A percentile compares a stretch with the other conserved stretches of the same genome.
phyloP scores from a whole-genome alignment of 1,284 basidiomycete genomes.

The Leccinum fuscescens region DNA sequence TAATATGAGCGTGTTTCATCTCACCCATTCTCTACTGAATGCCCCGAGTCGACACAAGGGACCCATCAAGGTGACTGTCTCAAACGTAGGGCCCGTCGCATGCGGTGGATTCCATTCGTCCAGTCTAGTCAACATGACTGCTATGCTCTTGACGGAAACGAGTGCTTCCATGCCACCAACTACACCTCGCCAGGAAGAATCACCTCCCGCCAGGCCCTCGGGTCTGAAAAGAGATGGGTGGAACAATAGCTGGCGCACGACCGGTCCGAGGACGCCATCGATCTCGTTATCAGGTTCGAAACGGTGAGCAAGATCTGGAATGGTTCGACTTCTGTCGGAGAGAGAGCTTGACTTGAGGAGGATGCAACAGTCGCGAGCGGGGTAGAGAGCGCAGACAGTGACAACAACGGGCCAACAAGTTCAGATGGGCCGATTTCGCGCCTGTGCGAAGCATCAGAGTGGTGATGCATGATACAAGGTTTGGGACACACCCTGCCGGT shows the following conservation, averaged over 20 bases:
- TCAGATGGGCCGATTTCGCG: constrained; percentile 74
- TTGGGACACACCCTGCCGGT: constrained; percentile 59
- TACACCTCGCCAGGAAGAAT: constrained; percentile 83
- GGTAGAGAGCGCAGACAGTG: constrained; percentile 58
- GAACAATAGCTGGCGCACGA: constrained; percentile 57
- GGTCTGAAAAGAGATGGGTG: constrained; percentile 60
- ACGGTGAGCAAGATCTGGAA: constrained; percentile 67
- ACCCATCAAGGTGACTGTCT: constrained; percentile 70
- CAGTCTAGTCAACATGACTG: constrained; percentile 72
- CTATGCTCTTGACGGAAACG: constrained; percentile 81
- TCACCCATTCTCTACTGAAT: constrained; percentile 85
- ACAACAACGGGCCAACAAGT: constrained; percentile 75
- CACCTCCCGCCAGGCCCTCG: constrained; percentile 67
- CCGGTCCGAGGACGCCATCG: constrained; percentile 55
- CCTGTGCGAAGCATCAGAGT: constrained; percentile 36
- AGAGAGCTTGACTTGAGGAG: constrained; percentile 28
- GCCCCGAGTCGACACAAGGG: constrained; percentile 80
- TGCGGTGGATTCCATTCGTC: constrained; percentile 66
- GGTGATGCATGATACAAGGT: neutral
- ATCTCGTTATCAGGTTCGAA: constrained; percentile 65
- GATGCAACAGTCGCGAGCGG: constrained; percentile 38
- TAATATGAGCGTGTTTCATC: constrained; percentile 31
- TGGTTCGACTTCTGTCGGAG: constrained; percentile 60
- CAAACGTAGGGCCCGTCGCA: constrained; percentile 60
- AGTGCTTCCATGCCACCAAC: constrained; percentile 81